Conservation (phyloP, 176 grass and related monocot species). For the Dactylis glomerata region DNA sequence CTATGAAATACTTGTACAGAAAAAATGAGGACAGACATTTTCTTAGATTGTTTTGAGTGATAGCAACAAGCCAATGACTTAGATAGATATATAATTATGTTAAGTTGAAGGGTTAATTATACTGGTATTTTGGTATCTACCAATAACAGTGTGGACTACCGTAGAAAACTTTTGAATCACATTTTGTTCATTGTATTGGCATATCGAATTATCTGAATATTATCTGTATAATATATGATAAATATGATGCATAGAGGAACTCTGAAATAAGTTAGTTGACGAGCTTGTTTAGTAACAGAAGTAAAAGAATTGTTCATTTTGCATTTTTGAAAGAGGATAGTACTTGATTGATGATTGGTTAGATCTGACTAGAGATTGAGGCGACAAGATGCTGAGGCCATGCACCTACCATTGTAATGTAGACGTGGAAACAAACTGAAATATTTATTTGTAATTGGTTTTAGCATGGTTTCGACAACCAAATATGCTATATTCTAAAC, state of each 20-base stretch:
- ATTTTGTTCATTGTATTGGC: neutral
- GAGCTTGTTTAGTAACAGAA: constrained; percentile 3
- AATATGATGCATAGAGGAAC: neutral
- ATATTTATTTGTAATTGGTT: neutral
- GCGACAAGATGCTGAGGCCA: neutral
- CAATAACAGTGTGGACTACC: neutral
- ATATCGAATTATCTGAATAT: neutral
- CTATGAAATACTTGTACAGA: neutral
- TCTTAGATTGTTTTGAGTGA: constrained; percentile 3
- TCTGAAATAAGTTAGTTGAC: constrained; percentile 3
- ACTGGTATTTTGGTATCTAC: neutral
- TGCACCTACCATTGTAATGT: neutral
- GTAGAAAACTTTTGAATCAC: neutral
- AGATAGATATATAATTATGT: neutral
- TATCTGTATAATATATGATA: neutral
- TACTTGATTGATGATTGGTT: constrained; percentile 9
- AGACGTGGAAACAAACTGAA: neutral
- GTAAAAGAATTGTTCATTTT: neutral
- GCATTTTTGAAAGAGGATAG: neutral
- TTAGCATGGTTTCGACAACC: neutral
- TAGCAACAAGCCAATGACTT: neutral
- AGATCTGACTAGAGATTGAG: neutral
- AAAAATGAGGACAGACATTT: neutral
- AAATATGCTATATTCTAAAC: neutral
- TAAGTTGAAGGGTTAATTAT: neutral